A percentile compares a stretch with the other conserved stretches of the same genome.
phyloP scores from a whole-genome alignment of 805 yeast species.

The Zygoascus flipseniorum region DNA sequence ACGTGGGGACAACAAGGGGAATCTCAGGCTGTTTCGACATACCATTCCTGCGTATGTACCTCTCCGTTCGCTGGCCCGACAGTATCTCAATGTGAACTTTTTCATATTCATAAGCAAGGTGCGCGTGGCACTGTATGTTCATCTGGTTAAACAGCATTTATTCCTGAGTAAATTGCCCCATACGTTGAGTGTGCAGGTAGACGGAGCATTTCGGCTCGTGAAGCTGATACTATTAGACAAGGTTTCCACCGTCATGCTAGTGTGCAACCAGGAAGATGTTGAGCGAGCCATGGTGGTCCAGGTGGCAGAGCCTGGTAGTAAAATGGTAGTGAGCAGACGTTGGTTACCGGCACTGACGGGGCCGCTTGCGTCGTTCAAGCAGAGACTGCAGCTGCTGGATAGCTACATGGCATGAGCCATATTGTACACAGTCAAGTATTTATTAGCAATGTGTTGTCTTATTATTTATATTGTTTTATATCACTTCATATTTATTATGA shows the following conservation, averaged over 20 bases:
- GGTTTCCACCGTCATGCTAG: slow-evolving; percentile 1
- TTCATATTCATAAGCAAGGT: slow-evolving; percentile 12
- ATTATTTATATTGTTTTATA: too few species aligned
- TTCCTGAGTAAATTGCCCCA: slow-evolving; percentile 59
- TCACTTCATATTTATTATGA: too few species aligned
- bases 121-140: slow-evolving; percentile 45
- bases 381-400: neutral
- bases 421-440: neutral
- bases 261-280: slow-evolving; percentile 6
- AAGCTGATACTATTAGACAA: slow-evolving; percentile 6
- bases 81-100: slow-evolving; percentile 10
- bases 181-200: slow-evolving; percentile 10
- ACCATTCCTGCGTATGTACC: slow-evolving; percentile 15
- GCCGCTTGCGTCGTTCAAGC: neutral
- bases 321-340: neutral
- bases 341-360: neutral
- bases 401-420: neutral
- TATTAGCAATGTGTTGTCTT: too few species aligned
- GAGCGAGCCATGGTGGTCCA: slow-evolving; percentile 1
- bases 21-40: slow-evolving; percentile 9
- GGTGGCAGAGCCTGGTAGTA: neutral
- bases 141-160: slow-evolving; percentile 65
- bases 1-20: slow-evolving; percentile 5
- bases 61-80: slow-evolving; percentile 4
- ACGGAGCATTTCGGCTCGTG: slow-evolving; percentile 11